These are phyloP conservation scores for Alternaria sp. DNA, from an alignment of 2,329 filamentous ascomycete genomes.

Conservation along the genomic window DNA sequence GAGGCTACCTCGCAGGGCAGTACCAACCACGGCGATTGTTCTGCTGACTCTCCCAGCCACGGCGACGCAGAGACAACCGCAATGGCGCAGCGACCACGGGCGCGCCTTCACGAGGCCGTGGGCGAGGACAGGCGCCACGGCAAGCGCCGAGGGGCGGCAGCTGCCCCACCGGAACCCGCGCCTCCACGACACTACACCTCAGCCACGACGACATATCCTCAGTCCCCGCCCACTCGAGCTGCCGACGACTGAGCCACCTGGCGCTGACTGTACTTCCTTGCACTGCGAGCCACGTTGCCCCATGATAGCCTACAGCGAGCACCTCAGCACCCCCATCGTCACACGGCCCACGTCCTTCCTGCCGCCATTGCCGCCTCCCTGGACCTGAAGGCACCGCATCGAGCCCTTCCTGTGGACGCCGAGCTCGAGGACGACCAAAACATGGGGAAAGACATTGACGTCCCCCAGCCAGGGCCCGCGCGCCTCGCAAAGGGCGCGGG, in stretches of 20 bases:
- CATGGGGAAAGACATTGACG: constrained; percentile 64
- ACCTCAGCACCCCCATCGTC: constrained; percentile 41
- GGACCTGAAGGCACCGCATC: constrained; percentile 1
- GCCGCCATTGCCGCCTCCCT: constrained; percentile 20
- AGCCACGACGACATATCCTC: constrained; percentile 6
- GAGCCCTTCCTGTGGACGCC: background rate
- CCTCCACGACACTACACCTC: constrained; percentile 16
- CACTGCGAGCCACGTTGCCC: constrained; percentile 19
- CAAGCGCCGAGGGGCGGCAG: constrained; percentile 31
- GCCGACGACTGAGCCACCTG: constrained; percentile 4
- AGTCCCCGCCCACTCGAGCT: background rate
- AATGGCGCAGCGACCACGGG: constrained; percentile 25
- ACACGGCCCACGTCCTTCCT: constrained; percentile 36
- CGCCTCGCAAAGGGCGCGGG: constrained; percentile 83
- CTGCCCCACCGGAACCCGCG: constrained; percentile 17
- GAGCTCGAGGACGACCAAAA: background rate
- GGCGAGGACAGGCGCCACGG: constrained; percentile 17
- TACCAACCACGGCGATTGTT: constrained; percentile 12
- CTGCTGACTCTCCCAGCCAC: background rate
- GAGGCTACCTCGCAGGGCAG: background rate
- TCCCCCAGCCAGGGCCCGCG: constrained; percentile 91
- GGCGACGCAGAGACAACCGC: background rate
- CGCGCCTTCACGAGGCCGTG: constrained; percentile 15
- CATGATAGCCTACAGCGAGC: constrained; percentile 34
- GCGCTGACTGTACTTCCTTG: constrained; percentile 8